A percentile compares a stretch with the other conserved stretches of the same genome.
Evolutionary conservation across 768 basidiomycete genomes (phyloP).

Genomic region (Termitomyces sp.): DNA sequence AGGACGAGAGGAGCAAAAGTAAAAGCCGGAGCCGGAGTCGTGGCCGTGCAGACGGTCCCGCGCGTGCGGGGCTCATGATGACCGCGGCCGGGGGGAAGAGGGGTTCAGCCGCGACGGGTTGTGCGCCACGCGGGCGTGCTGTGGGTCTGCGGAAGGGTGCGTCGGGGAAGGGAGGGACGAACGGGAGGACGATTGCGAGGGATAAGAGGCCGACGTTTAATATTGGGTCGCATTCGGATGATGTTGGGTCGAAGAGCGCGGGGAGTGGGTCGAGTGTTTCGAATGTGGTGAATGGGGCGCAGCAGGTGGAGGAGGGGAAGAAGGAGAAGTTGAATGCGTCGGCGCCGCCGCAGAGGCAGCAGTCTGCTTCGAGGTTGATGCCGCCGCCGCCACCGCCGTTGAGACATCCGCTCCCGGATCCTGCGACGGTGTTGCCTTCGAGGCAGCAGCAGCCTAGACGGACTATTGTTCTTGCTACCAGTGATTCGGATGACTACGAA

Average conservation of each 20-base stretch:
- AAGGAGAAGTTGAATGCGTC: neutral
- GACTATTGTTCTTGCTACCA: slow-evolving; percentile 51
- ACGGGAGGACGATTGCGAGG: slow-evolving; percentile 1
- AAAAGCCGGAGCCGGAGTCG: slow-evolving; percentile 16
- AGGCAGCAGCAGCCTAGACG: slow-evolving; percentile 30
- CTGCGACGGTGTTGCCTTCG: slow-evolving; percentile 18
- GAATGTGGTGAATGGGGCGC: slow-evolving; percentile 10
- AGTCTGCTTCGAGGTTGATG: slow-evolving; percentile 15
- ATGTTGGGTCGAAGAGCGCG: slow-evolving; percentile 39
- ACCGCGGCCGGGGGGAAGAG: slow-evolving; percentile 3
- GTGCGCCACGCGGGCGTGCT: slow-evolving; percentile 3
- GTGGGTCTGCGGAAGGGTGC: slow-evolving; percentile 5
- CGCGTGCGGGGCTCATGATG: slow-evolving; percentile 17
- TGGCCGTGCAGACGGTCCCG: slow-evolving; percentile 9
- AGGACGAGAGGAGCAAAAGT: slow-evolving; percentile 7
- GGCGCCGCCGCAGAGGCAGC: neutral
- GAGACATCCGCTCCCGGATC: slow-evolving; percentile 17
- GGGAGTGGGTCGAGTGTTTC: slow-evolving; percentile 33
- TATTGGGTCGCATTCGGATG: slow-evolving; percentile 60
- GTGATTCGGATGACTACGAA: slow-evolving; percentile 50
- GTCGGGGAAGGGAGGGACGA: slow-evolving; percentile 4
- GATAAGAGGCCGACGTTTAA: slow-evolving; percentile 43
- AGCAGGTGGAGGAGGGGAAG: neutral
- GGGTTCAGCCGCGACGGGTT: neutral
- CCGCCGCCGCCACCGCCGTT: slow-evolving; percentile 27